Evolutionary conservation across 2,329 filamentous ascomycete species (phyloP).

Genomic region (Calycina marina): DNA sequence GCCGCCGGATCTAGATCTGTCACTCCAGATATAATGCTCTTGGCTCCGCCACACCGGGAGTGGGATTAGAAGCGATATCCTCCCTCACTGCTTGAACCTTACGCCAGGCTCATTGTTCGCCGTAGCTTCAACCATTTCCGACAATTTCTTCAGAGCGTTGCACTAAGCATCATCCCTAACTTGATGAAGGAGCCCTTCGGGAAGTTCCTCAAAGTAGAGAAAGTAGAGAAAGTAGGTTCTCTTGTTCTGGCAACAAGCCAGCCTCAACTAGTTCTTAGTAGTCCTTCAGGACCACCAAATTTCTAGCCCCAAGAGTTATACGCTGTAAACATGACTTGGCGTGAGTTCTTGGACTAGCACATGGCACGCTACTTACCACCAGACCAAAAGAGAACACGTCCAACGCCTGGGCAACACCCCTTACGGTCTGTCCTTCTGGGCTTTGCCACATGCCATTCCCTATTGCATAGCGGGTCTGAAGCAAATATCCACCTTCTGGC

Average conservation of each 20-base stretch:
- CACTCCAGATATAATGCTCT: conserved; percentile 2
- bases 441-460: conserved; percentile 4
- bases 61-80: background rate
- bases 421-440: no score
- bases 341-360: background rate
- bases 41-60: no score
- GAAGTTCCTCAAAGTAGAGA: conserved; percentile 2
- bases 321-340: conserved; percentile 1
- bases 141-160: background rate
- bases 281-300: background rate
- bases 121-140: conserved; percentile 1
- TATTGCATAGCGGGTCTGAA: conserved; percentile 2
- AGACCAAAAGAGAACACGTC: conserved; percentile 3
- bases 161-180: conserved; percentile 1
- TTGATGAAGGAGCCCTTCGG: conserved; percentile 1
- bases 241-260: conserved; percentile 3
- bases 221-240: conserved; percentile 1
- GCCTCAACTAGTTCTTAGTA: conserved; percentile 1
- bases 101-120: conserved; percentile 1
- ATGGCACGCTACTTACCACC: conserved; percentile 2
- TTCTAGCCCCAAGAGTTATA: conserved; percentile 1
- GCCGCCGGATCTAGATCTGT: conserved; percentile 2
- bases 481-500: background rate
- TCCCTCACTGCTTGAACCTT: conserved; percentile 2
- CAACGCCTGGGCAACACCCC: conserved; percentile 1